Evolutionary conservation across 228 moss, liverwort and hornwort species (phyloP).

Genomic region (Sphagnum magellanicum): DNA sequence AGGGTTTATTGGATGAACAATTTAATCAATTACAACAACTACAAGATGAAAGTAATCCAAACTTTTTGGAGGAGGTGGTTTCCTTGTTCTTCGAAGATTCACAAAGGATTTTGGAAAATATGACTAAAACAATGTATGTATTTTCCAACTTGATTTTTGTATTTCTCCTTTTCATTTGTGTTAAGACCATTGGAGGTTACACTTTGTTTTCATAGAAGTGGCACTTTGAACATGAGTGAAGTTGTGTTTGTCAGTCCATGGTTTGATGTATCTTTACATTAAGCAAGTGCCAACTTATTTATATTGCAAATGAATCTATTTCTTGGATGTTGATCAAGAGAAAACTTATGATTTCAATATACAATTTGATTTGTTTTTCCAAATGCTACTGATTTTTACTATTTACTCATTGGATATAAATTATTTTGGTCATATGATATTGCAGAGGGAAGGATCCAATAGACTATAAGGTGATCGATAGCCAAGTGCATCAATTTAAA

Average conservation of each 20-base stretch:
- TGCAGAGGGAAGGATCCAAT: constrained; percentile 66
- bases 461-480: constrained; percentile 79
- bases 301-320: no score
- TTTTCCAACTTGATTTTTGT: not conserved
- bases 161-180: not conserved
- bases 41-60: constrained; percentile 81
- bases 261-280: not conserved
- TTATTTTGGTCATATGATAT: no score
- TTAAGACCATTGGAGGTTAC: no score
- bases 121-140: constrained; percentile 67
- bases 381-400: no score
- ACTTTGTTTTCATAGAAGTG: not conserved
- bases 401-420: no score
- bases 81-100: constrained; percentile 83
- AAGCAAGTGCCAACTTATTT: no score
- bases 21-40: constrained; percentile 89
- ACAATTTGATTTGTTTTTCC: no score
- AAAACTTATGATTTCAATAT: no score
- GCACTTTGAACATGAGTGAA: not conserved
- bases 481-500: constrained; percentile 96
- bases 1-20: constrained; percentile 89
- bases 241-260: not conserved
- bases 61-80: constrained; percentile 90
- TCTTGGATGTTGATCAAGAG: no score
- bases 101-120: constrained; percentile 71